Conservation (phyloP, 1,284 basidiomycete genomes). For the Cutaneotrichosporon sp. region DNA sequence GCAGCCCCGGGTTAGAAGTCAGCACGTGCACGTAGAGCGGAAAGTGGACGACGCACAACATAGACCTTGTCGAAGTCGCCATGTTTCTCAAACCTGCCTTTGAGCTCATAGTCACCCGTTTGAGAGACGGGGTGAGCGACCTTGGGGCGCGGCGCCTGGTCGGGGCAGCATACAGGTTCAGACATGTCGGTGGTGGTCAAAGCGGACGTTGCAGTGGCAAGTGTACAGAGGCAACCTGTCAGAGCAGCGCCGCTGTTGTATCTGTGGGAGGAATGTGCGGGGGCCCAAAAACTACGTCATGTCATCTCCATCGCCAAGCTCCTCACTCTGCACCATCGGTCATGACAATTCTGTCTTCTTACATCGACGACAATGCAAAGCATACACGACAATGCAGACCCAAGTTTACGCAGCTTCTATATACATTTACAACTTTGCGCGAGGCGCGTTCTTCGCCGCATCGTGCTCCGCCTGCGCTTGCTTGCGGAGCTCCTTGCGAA, state of each 20-base stretch:
- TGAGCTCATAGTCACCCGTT: conserved; percentile 22
- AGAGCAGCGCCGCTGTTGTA: background rate
- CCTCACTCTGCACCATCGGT: too few species aligned
- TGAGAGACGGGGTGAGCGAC: conserved; percentile 31
- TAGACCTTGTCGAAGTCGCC: conserved; percentile 38
- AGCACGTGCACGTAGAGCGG: background rate
- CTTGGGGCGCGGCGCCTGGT: conserved; percentile 27
- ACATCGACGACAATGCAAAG: too few species aligned
- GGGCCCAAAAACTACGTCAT: background rate
- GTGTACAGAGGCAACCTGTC: background rate
- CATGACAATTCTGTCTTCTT: too few species aligned
- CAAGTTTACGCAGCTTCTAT: too few species aligned
- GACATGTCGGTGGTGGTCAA: background rate
- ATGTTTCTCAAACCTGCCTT: conserved; percentile 23
- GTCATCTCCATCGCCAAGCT: too few species aligned
- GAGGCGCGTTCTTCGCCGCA: conserved; percentile 1
- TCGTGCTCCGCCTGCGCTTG: conserved; percentile 27
- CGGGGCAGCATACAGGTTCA: conserved; percentile 30
- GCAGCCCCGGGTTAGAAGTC: too few species aligned
- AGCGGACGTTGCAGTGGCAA: background rate
- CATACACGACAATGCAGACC: background rate
- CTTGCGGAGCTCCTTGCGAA: conserved; percentile 38
- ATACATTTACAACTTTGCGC: conserved; percentile 3
- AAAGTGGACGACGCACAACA: conserved; percentile 19
- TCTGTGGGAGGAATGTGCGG: background rate